A percentile compares a stretch with the other conserved stretches of the same genome.
Evolutionary conservation across 176 grass and related monocot genomes (phyloP).

Genomic region (Dactylis glomerata): DNA sequence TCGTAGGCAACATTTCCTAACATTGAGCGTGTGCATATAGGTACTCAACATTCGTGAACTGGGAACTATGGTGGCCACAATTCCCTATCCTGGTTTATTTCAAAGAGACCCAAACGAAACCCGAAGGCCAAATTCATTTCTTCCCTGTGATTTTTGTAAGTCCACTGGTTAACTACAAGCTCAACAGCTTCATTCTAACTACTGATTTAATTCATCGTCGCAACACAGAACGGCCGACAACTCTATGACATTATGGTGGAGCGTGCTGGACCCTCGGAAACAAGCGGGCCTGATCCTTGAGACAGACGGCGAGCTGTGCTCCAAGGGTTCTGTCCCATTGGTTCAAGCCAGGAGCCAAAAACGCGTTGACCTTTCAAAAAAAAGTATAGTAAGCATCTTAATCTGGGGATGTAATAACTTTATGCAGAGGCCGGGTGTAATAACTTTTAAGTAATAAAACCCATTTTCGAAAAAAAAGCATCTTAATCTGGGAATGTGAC

Average conservation of each 20-base stretch:
- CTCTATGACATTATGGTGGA: slow-evolving; percentile 90
- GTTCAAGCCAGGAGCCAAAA: not conserved
- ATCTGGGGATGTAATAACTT: too few species aligned
- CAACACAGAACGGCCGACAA: slow-evolving; percentile 67
- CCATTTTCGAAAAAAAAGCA: too few species aligned
- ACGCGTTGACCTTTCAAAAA: too few species aligned
- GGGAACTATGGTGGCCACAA: slow-evolving; percentile 93
- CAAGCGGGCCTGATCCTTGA: slow-evolving; percentile 48
- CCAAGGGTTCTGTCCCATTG: not conserved
- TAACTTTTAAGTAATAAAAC: too few species aligned
- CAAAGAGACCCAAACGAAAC: slow-evolving; percentile 90
- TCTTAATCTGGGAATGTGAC: too few species aligned
- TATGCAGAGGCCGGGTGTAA: too few species aligned
- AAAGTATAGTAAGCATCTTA: too few species aligned
- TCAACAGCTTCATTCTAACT: not conserved
- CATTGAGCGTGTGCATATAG: slow-evolving; percentile 14
- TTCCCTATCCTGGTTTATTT: slow-evolving; percentile 87
- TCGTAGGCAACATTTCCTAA: not conserved
- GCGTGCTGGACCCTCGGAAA: slow-evolving; percentile 72
- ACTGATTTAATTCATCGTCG: not conserved
- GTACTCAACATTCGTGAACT: slow-evolving; percentile 88
- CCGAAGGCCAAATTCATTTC: slow-evolving; percentile 91
- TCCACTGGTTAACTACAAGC: not conserved
- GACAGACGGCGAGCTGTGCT: not conserved
- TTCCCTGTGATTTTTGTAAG: slow-evolving; percentile 97